Percentiles rank a stretch among this genome's conserved stretches.
Conservation (phyloP, 441 rosid species). For the Adansonia madagascariensis region DNA sequence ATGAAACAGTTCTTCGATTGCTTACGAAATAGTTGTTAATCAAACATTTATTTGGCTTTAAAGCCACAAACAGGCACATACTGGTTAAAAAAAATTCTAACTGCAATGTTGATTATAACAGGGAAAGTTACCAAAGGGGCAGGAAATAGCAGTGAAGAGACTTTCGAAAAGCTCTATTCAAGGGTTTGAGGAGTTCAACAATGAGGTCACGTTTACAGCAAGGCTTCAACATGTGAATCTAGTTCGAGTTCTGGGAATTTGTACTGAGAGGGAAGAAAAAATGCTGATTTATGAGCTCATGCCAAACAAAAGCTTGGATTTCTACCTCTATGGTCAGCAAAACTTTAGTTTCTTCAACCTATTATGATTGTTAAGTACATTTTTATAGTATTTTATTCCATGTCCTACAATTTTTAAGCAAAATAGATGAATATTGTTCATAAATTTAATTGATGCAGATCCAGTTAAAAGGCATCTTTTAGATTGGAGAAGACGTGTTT, state of each 20-base stretch:
- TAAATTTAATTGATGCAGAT: conserved; percentile 19
- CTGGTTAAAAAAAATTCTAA: neutral
- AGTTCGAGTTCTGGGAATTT: conserved; percentile 39
- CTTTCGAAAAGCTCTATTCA: conserved; percentile 40
- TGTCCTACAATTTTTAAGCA: neutral
- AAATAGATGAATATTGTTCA: neutral
- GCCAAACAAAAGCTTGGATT: conserved; percentile 44
- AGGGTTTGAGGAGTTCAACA: conserved; percentile 41
- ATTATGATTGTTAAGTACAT: neutral
- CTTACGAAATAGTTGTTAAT: neutral
- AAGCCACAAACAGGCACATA: neutral
- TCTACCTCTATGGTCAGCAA: conserved; percentile 35
- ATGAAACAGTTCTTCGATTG: neutral
- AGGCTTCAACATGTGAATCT: conserved; percentile 44
- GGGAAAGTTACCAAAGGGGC: conserved; percentile 32
- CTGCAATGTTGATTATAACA: conserved; percentile 1
- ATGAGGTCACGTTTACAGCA: conserved; percentile 42
- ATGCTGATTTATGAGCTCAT: conserved; percentile 41
- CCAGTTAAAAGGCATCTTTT: conserved; percentile 15
- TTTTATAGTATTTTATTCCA: neutral
- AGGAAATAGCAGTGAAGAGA: conserved; percentile 41
- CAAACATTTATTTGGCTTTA: neutral
- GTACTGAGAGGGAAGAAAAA: conserved; percentile 37
- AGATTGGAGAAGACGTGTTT: conserved; percentile 44
- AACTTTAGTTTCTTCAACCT: conserved; percentile 5